Evolutionary conservation across 768 basidiomycete genomes (phyloP).

Genomic region (Hydnomerulius pinastri): DNA sequence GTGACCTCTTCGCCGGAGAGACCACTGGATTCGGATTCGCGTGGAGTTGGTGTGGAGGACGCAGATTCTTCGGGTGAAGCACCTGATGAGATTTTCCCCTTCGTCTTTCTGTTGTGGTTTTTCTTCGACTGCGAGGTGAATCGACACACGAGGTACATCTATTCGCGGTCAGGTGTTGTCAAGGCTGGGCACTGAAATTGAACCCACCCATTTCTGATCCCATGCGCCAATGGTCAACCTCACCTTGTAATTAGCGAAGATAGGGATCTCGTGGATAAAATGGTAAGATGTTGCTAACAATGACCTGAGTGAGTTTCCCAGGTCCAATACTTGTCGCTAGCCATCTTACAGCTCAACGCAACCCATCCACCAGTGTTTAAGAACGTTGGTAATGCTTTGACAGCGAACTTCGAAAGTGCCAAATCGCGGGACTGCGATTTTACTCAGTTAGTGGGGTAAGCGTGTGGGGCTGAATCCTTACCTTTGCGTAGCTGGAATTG

Average conservation of each 20-base stretch:
- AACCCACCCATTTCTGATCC: slow-evolving; percentile 20
- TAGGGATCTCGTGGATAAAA: slow-evolving; percentile 20
- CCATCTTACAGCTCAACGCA: neutral
- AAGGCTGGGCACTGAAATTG: neutral
- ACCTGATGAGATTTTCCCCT: neutral
- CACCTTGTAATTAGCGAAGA: slow-evolving; percentile 15
- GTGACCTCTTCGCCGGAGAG: neutral
- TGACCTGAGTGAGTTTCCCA: neutral
- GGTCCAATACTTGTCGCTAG: neutral
- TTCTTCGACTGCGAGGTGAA: slow-evolving; percentile 7
- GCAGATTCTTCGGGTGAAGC: neutral
- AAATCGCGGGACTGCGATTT: slow-evolving; percentile 13
- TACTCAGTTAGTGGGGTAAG: neutral
- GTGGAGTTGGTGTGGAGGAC: neutral
- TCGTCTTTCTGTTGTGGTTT: neutral
- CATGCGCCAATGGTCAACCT: slow-evolving; percentile 11
- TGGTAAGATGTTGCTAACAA: slow-evolving; percentile 14
- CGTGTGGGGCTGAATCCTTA: neutral
- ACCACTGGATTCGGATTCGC: neutral
- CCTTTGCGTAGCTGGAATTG: slow-evolving; percentile 18
- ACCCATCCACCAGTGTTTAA: slow-evolving; percentile 11
- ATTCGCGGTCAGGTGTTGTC: neutral
- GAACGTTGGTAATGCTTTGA: slow-evolving; percentile 14
- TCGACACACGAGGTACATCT: slow-evolving; percentile 18
- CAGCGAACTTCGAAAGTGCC: slow-evolving; percentile 9